These are phyloP conservation scores for Mortierella sp. DNA, from an alignment of 371 early-diverging fungal genomes.

Conservation along the genomic window DNA sequence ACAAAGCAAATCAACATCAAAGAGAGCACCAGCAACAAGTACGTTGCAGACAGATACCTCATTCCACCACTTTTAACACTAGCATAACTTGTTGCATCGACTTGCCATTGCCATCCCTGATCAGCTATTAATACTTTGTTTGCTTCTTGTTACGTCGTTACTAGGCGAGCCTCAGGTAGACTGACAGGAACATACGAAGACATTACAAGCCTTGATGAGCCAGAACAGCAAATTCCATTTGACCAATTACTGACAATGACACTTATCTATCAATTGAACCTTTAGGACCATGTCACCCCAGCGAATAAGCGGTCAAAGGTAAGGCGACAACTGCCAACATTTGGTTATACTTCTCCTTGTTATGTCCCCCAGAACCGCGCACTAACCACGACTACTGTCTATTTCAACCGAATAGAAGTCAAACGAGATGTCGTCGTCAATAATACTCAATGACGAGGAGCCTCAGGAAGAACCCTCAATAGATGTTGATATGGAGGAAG, in stretches of 20 bases:
- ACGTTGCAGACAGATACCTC: neutral
- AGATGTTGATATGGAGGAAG: constrained; percentile 23
- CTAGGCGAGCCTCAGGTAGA: constrained; percentile 40
- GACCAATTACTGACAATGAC: neutral
- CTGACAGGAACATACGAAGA: neutral
- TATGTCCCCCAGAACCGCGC: no score
- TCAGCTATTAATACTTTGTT: neutral
- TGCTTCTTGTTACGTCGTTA: neutral
- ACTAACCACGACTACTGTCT: neutral
- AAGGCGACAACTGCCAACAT: neutral
- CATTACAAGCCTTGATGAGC: neutral
- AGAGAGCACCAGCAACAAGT: constrained; percentile 35
- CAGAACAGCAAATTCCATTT: neutral
- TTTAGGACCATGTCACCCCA: constrained; percentile 35
- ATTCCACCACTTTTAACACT: neutral
- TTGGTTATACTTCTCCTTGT: neutral
- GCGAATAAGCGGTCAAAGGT: constrained; percentile 48
- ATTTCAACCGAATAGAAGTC: constrained; percentile 24
- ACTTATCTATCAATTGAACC: neutral
- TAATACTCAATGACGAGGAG: constrained; percentile 15
- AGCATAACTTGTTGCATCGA: neutral
- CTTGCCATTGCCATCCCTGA: neutral
- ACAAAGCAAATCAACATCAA: constrained; percentile 28
- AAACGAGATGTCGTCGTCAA: constrained; percentile 35
- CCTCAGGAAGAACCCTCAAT: neutral